Conservation (phyloP, 2,329 filamentous ascomycete genomes). For the Albifimbria verrucaria region DNA sequence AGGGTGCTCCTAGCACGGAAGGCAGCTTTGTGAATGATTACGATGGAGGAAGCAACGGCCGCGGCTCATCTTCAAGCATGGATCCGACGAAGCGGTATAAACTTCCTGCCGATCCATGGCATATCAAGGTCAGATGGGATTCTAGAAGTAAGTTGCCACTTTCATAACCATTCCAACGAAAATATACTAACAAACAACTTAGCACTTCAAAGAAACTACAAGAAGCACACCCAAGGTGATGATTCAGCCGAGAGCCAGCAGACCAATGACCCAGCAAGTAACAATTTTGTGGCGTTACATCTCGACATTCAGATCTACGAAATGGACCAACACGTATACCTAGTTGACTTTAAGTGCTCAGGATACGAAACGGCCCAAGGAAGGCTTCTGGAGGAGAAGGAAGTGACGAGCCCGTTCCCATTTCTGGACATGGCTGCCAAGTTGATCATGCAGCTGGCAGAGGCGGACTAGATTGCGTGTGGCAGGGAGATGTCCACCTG, state of each 20-base stretch:
- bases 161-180: too few species aligned
- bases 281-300: slow-evolving; percentile 81
- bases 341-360: slow-evolving; percentile 98
- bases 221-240: slow-evolving; percentile 6
- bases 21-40: slow-evolving; percentile 39
- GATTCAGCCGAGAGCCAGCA: slow-evolving; percentile 34
- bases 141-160: slow-evolving; percentile 66
- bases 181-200: slow-evolving; percentile 26
- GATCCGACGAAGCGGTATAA: slow-evolving; percentile 66
- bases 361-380: slow-evolving; percentile 84
- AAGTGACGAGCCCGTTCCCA: slow-evolving; percentile 91
- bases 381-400: slow-evolving; percentile 81
- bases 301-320: slow-evolving; percentile 95
- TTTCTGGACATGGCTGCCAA: slow-evolving; percentile 92
- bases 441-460: slow-evolving; percentile 89
- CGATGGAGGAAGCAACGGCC: slow-evolving; percentile 22
- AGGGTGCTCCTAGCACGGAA: slow-evolving; percentile 28
- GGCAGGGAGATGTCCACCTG: too few species aligned
- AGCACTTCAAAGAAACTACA: slow-evolving; percentile 22
- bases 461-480: slow-evolving; percentile 59
- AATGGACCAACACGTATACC: slow-evolving; percentile 87
- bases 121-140: slow-evolving; percentile 84
- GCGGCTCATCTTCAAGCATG: slow-evolving; percentile 36
- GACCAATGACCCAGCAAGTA: slow-evolving; percentile 38
- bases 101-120: slow-evolving; percentile 92